These are phyloP conservation scores for Cladophialophora immunda DNA, from an alignment of 2,329 filamentous ascomycete genomes.

Conservation along the genomic window DNA sequence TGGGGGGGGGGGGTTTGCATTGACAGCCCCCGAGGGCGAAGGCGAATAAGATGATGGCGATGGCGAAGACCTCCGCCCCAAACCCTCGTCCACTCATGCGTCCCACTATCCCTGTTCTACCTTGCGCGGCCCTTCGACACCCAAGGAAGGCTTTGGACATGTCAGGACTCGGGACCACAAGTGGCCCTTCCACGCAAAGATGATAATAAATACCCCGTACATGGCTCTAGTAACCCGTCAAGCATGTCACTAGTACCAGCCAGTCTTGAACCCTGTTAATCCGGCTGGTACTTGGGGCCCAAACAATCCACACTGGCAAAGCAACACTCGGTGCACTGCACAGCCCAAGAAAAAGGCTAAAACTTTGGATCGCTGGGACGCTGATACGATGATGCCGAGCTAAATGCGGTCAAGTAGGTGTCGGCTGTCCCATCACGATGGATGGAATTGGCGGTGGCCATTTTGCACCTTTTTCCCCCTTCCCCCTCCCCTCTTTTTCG, in stretches of 20 bases:
- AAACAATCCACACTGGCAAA: conserved; percentile 11
- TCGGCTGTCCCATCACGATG: conserved; percentile 7
- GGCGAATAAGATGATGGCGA: conserved; percentile 13
- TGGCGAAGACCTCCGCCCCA: conserved; percentile 18
- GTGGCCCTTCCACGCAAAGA: not conserved
- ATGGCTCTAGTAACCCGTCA: conserved; percentile 10
- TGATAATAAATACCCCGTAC: not conserved
- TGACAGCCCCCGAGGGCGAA: conserved; percentile 7
- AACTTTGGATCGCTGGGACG: conserved; percentile 13
- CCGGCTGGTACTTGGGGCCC: conserved; percentile 13
- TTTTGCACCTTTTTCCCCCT: not conserved
- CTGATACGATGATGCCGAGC: conserved; percentile 27
- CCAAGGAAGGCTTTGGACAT: conserved; percentile 2
- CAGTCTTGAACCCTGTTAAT: conserved; percentile 9
- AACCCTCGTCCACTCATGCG: conserved; percentile 13
- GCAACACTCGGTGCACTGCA: conserved; percentile 12
- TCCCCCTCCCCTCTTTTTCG: not conserved
- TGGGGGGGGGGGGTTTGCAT: not conserved
- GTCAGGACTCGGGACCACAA: conserved; percentile 1
- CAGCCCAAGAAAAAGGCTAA: conserved; percentile 24
- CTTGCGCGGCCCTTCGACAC: not conserved
- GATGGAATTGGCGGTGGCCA: conserved; percentile 1
- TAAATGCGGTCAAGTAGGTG: conserved; percentile 25
- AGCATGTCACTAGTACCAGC: conserved; percentile 5
- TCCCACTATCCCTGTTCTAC: conserved; percentile 11